Conservation (phyloP, 768 basidiomycete species). For the Rhodotorula toruloides region DNA sequence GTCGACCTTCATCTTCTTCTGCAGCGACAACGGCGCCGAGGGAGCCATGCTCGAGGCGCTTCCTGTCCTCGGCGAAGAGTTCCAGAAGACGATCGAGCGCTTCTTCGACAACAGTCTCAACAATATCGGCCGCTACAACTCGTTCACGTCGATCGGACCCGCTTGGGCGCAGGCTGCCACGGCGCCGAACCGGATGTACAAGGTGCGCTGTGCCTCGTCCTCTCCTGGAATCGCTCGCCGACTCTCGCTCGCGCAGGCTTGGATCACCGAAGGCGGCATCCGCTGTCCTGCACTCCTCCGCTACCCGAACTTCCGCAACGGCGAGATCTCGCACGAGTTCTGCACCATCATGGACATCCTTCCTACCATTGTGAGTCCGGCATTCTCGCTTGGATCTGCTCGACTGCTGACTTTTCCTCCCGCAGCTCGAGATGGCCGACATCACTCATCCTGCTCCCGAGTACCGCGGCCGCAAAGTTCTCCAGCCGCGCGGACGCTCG, state of each 20-base stretch:
- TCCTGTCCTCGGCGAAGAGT: neutral
- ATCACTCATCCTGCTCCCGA: neutral
- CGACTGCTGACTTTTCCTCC: neutral
- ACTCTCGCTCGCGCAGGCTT: neutral
- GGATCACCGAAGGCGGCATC: neutral
- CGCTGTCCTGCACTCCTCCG: neutral
- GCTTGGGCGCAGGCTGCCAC: neutral
- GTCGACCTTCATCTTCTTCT: neutral
- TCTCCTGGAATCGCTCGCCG: neutral
- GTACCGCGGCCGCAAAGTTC: neutral
- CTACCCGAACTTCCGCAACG: neutral
- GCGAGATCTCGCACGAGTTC: neutral
- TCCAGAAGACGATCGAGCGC: neutral
- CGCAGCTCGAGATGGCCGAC: neutral
- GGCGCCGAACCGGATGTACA: neutral
- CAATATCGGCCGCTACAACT: neutral
- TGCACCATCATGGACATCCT: neutral
- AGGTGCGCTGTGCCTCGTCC: neutral
- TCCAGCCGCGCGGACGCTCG: neutral
- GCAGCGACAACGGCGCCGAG: neutral
- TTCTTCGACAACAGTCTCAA: neutral
- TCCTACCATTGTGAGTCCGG: neutral
- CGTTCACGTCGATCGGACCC: neutral
- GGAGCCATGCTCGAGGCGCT: neutral
- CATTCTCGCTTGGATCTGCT: neutral